A percentile compares a stretch with the other conserved stretches of the same genome.
Conservation (phyloP, 2,329 filamentous ascomycete species). For the Pezicula radicicola region DNA sequence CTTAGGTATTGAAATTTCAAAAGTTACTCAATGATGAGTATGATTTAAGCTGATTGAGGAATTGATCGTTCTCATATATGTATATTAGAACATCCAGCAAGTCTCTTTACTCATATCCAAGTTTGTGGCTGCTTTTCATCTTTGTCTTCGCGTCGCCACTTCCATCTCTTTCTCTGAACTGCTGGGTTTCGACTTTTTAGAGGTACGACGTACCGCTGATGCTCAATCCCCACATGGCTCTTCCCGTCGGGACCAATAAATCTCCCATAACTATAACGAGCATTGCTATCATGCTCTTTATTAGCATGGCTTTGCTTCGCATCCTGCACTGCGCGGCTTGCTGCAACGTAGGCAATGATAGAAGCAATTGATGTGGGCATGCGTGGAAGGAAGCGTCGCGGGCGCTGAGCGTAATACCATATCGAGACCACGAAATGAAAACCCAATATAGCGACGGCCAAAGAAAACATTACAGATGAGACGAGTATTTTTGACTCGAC, state of each 20-base stretch:
- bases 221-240: slow-evolving; percentile 49
- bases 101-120: slow-evolving; percentile 11
- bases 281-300: slow-evolving; percentile 2
- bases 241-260: slow-evolving; percentile 46
- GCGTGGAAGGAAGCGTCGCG: slow-evolving; percentile 42
- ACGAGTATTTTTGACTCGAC: slow-evolving; percentile 45
- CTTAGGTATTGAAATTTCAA: too few species aligned
- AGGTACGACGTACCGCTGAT: slow-evolving; percentile 38
- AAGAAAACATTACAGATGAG: slow-evolving; percentile 39
- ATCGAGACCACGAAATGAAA: slow-evolving; percentile 41
- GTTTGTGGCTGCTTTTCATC: slow-evolving; percentile 9
- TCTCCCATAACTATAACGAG: slow-evolving; percentile 44
- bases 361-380: slow-evolving; percentile 50
- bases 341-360: slow-evolving; percentile 43
- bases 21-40: too few species aligned
- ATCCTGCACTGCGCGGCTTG: slow-evolving; percentile 39
- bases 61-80: too few species aligned
- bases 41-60: too few species aligned
- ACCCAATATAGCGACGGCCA: slow-evolving; percentile 40
- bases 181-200: slow-evolving; percentile 19
- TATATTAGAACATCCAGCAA: too few species aligned
- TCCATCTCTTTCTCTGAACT: slow-evolving; percentile 6
- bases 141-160: not conserved
- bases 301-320: slow-evolving; percentile 10
- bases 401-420: slow-evolving; percentile 37